Percentiles rank a stretch among this genome's conserved stretches.
Evolutionary conservation across 495 filamentous ascomycete species (phyloP).

Genomic region (Daldinia grandis): DNA sequence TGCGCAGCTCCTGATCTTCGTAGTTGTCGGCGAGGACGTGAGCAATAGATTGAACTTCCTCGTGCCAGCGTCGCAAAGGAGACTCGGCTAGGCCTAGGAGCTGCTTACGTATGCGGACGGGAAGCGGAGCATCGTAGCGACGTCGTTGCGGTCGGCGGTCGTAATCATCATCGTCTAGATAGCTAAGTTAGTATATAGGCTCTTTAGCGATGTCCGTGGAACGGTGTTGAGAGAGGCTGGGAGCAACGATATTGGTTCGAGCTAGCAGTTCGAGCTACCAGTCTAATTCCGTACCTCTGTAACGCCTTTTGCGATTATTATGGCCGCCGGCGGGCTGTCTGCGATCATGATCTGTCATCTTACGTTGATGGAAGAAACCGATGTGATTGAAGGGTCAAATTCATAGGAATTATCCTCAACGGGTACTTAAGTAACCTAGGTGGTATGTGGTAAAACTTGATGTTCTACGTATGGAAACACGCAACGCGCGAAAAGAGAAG

Average conservation of each 20-base stretch:
- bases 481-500: constrained; percentile 35
- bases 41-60: constrained; percentile 80
- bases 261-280: constrained; percentile 13
- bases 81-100: constrained; percentile 87
- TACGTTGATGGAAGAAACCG: constrained; percentile 6
- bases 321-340: constrained; percentile 63
- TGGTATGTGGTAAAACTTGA: not conserved
- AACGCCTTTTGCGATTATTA: constrained; percentile 71
- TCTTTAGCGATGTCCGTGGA: constrained; percentile 4
- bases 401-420: constrained; percentile 11
- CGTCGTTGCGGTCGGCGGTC: constrained; percentile 78
- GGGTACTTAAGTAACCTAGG: too few relatives aligned
- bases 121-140: constrained; percentile 79
- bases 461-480: constrained; percentile 14
- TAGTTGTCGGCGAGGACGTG: constrained; percentile 79
- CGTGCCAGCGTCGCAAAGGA: constrained; percentile 78
- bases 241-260: constrained; percentile 15
- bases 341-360: constrained; percentile 80
- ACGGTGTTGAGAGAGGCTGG: constrained; percentile 4
- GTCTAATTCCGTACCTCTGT: constrained; percentile 56
- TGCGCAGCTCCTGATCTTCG: constrained; percentile 74
- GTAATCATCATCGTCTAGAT: constrained; percentile 71
- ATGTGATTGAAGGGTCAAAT: constrained; percentile 12
- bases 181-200: constrained; percentile 17
- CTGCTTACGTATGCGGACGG: constrained; percentile 79